These are phyloP conservation scores for Cryptosporidium andersoni DNA, from an alignment of 169 alveolate species.

Conservation along the genomic window DNA sequence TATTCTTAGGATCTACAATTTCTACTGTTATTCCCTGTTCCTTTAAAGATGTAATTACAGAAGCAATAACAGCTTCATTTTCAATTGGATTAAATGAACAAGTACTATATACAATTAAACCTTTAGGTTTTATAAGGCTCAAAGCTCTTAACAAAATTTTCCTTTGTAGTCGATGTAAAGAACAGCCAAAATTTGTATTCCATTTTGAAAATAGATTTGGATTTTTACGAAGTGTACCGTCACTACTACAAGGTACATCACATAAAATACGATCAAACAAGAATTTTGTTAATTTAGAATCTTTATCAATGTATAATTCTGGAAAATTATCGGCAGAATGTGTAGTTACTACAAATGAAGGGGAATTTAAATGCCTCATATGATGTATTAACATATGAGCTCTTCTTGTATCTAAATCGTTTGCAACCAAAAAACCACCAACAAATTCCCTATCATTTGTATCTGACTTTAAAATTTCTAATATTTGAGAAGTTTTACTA, in stretches of 20 bases:
- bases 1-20: constrained; percentile 80
- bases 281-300: constrained; percentile 60
- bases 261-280: constrained; percentile 87
- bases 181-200: constrained; percentile 84
- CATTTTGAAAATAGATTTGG: constrained; percentile 89
- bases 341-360: constrained; percentile 85
- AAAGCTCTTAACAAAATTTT: constrained; percentile 85
- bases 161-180: constrained; percentile 82
- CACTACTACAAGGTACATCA: constrained; percentile 97
- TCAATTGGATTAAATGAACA: constrained; percentile 94
- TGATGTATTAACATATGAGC: constrained; percentile 94
- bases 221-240: constrained; percentile 93
- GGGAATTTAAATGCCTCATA: constrained; percentile 84
- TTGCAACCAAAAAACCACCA: constrained; percentile 89
- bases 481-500: constrained; percentile 82
- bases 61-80: constrained; percentile 91
- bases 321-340: constrained; percentile 92
- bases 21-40: constrained; percentile 47
- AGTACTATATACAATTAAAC: constrained; percentile 90
- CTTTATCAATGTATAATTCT: constrained; percentile 64
- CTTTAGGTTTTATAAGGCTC: constrained; percentile 82
- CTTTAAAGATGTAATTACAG: constrained; percentile 77
- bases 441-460: constrained; percentile 11
- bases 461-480: constrained; percentile 77
- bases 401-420: constrained; percentile 91